A percentile compares a stretch with the other conserved stretches of the same genome.
These are phyloP conservation scores for Lodderomyces jiufengensis DNA, from an alignment of 1,139 yeast genomes.

Conservation along the genomic window DNA sequence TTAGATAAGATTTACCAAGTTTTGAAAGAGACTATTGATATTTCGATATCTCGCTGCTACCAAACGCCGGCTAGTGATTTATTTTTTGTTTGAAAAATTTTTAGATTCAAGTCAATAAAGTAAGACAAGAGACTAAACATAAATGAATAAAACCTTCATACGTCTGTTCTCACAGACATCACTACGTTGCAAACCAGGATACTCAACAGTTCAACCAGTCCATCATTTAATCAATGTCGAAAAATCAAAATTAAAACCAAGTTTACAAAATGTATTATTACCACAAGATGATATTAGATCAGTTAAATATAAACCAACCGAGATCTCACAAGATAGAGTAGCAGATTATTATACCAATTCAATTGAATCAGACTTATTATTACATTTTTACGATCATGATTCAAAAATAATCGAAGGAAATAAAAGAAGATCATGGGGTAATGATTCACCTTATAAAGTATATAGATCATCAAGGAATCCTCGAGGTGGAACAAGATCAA, in stretches of 20 bases:
- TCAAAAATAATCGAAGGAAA: conserved; percentile 54
- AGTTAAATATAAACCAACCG: conserved; percentile 70
- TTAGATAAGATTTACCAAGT: no score
- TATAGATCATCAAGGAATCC: conserved; percentile 74
- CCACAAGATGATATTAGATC: conserved; percentile 72
- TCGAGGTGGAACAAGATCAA: conserved; percentile 59
- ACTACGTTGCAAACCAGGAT: conserved; percentile 55
- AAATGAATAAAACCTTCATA: conserved; percentile 22
- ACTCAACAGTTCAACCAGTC: conserved; percentile 82
- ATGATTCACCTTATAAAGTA: conserved; percentile 82
- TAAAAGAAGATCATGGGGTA: conserved; percentile 83
- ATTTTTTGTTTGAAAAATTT: not conserved
- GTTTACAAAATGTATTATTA: conserved; percentile 61
- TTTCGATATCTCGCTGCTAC: no score
- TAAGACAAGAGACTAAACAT: not conserved
- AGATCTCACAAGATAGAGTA: conserved; percentile 77
- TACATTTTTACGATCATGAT: conserved; percentile 73
- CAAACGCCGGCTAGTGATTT: no score
- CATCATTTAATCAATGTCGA: conserved; percentile 81
- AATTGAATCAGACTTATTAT: conserved; percentile 69
- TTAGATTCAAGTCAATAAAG: not conserved
- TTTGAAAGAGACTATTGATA: no score
- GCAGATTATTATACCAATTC: conserved; percentile 72
- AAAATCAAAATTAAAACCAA: conserved; percentile 67
- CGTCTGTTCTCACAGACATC: conserved; percentile 48